These are phyloP conservation scores for Tilletia indica DNA, from an alignment of 1,284 basidiomycete genomes.

Conservation along the genomic window DNA sequence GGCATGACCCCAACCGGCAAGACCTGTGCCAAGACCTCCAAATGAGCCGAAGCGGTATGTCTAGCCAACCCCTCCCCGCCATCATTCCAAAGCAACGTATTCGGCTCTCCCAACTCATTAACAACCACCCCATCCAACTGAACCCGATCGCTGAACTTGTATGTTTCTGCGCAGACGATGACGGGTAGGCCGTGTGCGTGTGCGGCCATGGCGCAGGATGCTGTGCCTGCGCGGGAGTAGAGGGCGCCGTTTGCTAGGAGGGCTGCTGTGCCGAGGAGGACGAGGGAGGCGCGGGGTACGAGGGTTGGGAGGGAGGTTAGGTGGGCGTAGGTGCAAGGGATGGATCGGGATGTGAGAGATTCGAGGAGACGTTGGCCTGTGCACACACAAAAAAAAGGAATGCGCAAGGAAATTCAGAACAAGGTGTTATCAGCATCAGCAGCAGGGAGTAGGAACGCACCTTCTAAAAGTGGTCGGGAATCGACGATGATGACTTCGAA, in stretches of 20 bases:
- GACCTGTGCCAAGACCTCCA: constrained; percentile 3
- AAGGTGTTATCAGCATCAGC: no score
- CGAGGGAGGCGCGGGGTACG: constrained; percentile 73
- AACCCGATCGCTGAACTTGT: constrained; percentile 93
- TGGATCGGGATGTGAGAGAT: constrained; percentile 69
- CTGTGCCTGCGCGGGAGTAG: constrained; percentile 90
- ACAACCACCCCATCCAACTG: constrained; percentile 91
- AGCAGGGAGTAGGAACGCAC: constrained; percentile 56
- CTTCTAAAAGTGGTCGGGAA: constrained; percentile 87
- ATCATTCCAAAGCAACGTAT: not conserved
- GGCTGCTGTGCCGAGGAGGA: constrained; percentile 89
- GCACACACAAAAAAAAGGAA: not conserved
- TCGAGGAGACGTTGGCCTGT: constrained; percentile 76
- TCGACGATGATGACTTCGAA: constrained; percentile 95
- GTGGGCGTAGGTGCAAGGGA: constrained; percentile 87
- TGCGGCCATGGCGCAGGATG: constrained; percentile 92
- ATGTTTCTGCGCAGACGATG: constrained; percentile 95
- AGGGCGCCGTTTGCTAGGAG: constrained; percentile 92
- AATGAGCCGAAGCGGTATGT: not conserved
- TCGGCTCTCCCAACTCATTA: constrained; percentile 79
- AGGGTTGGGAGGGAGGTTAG: constrained; percentile 83
- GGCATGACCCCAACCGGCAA: not conserved
- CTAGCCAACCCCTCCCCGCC: not conserved
- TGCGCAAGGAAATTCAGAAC: not conserved
- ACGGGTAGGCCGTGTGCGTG: constrained; percentile 85